Conservation (phyloP, 2,329 filamentous ascomycete genomes). For the Aureobasidium mangrovei region DNA sequence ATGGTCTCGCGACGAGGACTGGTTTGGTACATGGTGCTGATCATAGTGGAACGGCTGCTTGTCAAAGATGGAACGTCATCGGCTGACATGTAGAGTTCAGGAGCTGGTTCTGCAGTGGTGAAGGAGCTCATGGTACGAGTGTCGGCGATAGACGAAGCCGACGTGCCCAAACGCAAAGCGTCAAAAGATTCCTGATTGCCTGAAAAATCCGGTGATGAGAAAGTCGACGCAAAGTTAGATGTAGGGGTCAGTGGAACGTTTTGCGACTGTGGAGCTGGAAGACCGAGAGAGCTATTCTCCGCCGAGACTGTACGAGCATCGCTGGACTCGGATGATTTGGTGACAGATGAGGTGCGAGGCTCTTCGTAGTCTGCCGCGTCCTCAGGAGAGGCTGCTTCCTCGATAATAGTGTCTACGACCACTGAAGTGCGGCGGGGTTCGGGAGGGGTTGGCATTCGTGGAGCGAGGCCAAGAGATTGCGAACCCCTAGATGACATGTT, state of each 20-base stretch:
- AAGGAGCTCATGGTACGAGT: slow-evolving; percentile 63
- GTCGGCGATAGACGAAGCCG: slow-evolving; percentile 64
- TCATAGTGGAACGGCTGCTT: slow-evolving; percentile 70
- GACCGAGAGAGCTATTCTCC: slow-evolving; percentile 27
- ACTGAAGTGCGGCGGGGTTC: slow-evolving; percentile 9
- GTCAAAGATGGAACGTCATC: slow-evolving; percentile 68
- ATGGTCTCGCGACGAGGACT: slow-evolving; percentile 26
- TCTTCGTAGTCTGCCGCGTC: slow-evolving; percentile 41
- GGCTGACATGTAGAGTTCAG: slow-evolving; percentile 60
- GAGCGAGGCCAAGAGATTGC: background rate
- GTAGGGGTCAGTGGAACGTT: slow-evolving; percentile 56
- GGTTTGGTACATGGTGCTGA: slow-evolving; percentile 51
- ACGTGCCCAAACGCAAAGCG: slow-evolving; percentile 62
- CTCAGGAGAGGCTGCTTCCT: slow-evolving; percentile 32
- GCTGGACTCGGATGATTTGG: slow-evolving; percentile 43
- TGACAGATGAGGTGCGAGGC: slow-evolving; percentile 39
- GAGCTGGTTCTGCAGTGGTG: slow-evolving; percentile 64
- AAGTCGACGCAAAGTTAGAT: slow-evolving; percentile 47
- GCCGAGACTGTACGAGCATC: slow-evolving; percentile 29
- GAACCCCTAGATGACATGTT: background rate
- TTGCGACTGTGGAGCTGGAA: slow-evolving; percentile 29
- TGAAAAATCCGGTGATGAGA: slow-evolving; percentile 55
- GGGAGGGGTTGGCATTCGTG: background rate
- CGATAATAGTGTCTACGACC: slow-evolving; percentile 27
- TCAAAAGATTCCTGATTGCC: slow-evolving; percentile 59